Base-by-base conservation (phyloP, 108 stramenopile genomes). In the Nitzschia sp. region DNA sequence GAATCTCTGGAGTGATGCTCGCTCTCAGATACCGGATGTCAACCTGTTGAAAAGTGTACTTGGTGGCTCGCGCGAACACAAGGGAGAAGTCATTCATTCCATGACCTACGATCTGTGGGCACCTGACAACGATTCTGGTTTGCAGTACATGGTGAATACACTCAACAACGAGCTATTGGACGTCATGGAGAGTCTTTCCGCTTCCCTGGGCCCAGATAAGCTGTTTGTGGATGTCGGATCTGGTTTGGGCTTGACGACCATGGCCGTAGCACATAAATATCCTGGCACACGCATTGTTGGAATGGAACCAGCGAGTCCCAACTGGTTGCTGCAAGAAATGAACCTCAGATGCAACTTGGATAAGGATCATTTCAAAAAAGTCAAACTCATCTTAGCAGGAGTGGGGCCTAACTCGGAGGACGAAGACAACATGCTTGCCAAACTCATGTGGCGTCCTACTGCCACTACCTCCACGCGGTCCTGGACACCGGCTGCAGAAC, bases 141-240 rank as follows among this genome's bases (percentile, higher is more conserved):
- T 84, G 9, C 38, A 76, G 43, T 87, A 77, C 39, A 81, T 83
- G 77, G 24, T 88, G 17, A 66, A 69, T 41, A 72, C 71, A 3
- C 20, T 88, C 11, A 83, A 84, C 44, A 75, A 78, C 21, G 82
- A 79, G 10, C 67, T 63, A 19, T 66, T 74, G 26, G 79, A 67
- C 9, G 81, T 83, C 55, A 53, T 83, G 12, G 20, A 55, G 7
- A 60, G 80, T 15, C 81, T 87, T 7, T 67, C 61, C 11, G 72
- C 78, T 43, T 72, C 77, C 24, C 64, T 88, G 19, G 87, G 87
- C 5, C 46, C 75, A 7, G 86, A 79, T 57, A 86, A 88, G 69
- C 55, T 91, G 7, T 91, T 86, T 74, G 90, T 88, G 0, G 90
- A 91, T 65, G 87, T 91, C 14, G 90, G 90, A 24, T 76, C 76